phyloP scores from a whole-genome alignment of 768 basidiomycete genomes.

The Multifurca ochricompacta region DNA sequence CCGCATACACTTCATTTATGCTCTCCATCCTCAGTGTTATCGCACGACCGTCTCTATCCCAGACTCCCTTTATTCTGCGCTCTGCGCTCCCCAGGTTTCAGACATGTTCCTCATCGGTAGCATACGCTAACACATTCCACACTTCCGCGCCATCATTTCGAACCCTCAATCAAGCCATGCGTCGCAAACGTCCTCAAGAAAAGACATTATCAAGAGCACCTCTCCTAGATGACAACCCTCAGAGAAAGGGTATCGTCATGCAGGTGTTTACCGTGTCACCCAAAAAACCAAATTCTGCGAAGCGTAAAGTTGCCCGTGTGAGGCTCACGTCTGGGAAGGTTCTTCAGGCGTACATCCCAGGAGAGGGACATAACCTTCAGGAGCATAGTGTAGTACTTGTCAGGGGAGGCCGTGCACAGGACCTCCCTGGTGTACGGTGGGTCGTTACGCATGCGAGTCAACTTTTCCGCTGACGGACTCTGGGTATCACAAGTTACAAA shows the following conservation, averaged over 20 bases:
- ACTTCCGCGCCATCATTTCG: slow-evolving; percentile 46
- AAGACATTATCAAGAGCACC: slow-evolving; percentile 59
- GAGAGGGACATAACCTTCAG: slow-evolving; percentile 96
- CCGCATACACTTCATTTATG: too few relatives aligned
- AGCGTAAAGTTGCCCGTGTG: slow-evolving; percentile 92
- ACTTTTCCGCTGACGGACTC: neutral
- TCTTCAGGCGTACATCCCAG: slow-evolving; percentile 89
- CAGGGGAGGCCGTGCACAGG: slow-evolving; percentile 93
- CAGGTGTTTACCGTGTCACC: slow-evolving; percentile 76
- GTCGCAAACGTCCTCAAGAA: slow-evolving; percentile 51
- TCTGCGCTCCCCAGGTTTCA: slow-evolving; percentile 14
- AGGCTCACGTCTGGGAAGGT: slow-evolving; percentile 86
- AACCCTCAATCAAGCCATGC: slow-evolving; percentile 86
- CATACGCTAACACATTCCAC: slow-evolving; percentile 50
- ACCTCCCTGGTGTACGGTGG: slow-evolving; percentile 95
- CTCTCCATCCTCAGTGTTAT: slow-evolving; percentile 8
- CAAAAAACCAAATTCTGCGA: slow-evolving; percentile 98
- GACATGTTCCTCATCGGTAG: slow-evolving; percentile 12
- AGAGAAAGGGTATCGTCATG: slow-evolving; percentile 88
- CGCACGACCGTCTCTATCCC: slow-evolving; percentile 5
- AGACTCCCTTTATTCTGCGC: slow-evolving; percentile 1
- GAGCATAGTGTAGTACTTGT: slow-evolving; percentile 95
- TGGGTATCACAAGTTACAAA: slow-evolving; percentile 64
- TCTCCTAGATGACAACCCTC: slow-evolving; percentile 68
- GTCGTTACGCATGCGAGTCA: slow-evolving; percentile 22